These are phyloP conservation scores for Neurospora sp. DNA, from an alignment of 495 filamentous ascomycete species.

Conservation along the genomic window DNA sequence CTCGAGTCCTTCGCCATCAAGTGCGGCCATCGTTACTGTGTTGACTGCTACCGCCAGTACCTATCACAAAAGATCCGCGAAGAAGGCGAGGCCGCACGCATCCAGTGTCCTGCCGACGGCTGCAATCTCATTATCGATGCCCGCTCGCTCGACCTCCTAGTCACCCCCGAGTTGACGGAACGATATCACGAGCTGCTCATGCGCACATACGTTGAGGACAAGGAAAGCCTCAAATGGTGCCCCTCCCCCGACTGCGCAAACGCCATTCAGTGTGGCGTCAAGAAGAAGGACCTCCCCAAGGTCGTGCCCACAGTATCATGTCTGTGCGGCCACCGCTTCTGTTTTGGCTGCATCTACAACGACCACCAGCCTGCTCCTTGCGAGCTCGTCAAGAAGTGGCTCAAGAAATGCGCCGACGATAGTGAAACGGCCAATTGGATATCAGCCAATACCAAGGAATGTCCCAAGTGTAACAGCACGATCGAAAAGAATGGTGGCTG, in stretches of 20 bases:
- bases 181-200: conserved; percentile 81
- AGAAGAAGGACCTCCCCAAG: conserved; percentile 68
- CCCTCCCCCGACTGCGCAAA: conserved; percentile 92
- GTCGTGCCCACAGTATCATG: conserved; percentile 88
- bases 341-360: conserved; percentile 86
- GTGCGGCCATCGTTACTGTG: conserved; percentile 92
- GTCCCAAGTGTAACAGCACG: conserved; percentile 87
- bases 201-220: conserved; percentile 94
- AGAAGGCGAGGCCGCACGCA: conserved; percentile 89
- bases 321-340: conserved; percentile 74
- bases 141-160: conserved; percentile 73
- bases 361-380: conserved; percentile 95
- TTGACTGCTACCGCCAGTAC: conserved; percentile 87
- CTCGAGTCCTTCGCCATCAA: conserved; percentile 91
- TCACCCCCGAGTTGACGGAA: conserved; percentile 59
- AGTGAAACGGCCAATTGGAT: conserved; percentile 99
- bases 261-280: conserved; percentile 79
- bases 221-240: conserved; percentile 90
- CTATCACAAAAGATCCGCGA: conserved; percentile 83
- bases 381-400: conserved; percentile 84
- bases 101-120: conserved; percentile 80
- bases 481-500: conserved; percentile 99
- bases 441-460: conserved; percentile 97
- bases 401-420: conserved; percentile 97
- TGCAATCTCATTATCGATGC: conserved; percentile 90